Conservation (phyloP, 2,329 filamentous ascomycete genomes). For the Aspergillus clavatus region DNA sequence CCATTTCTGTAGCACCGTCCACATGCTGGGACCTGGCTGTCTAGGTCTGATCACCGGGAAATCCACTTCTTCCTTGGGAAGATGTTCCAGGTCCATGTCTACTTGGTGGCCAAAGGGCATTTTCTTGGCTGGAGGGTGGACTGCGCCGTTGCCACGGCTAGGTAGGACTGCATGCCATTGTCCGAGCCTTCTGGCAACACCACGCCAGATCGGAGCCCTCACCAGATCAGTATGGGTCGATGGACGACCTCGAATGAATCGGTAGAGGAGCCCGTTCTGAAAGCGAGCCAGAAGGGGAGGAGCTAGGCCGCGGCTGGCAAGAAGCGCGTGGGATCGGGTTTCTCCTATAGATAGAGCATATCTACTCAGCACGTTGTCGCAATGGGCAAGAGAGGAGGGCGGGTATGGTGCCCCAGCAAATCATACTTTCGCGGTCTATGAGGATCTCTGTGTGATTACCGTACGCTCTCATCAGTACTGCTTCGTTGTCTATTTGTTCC, state of each 20-base stretch:
- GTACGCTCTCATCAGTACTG: slow-evolving; percentile 86
- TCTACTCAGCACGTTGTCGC: slow-evolving; percentile 34
- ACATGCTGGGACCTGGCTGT: slow-evolving; percentile 77
- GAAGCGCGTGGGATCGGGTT: slow-evolving; percentile 70
- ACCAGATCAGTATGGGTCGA: slow-evolving; percentile 77
- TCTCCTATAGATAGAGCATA: slow-evolving; percentile 46
- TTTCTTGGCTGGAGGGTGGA: slow-evolving; percentile 13
- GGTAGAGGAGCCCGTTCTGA: slow-evolving; percentile 92
- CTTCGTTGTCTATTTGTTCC: slow-evolving; percentile 74
- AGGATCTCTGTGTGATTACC: slow-evolving; percentile 90
- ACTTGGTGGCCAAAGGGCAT: slow-evolving; percentile 18
- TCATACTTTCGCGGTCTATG: slow-evolving; percentile 88
- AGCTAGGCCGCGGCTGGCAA: slow-evolving; percentile 77
- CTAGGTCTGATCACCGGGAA: slow-evolving; percentile 50
- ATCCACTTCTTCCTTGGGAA: slow-evolving; percentile 12
- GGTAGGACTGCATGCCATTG: slow-evolving; percentile 83
- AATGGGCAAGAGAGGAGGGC: slow-evolving; percentile 24
- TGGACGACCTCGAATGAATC: slow-evolving; percentile 76
- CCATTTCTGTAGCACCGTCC: slow-evolving; percentile 97
- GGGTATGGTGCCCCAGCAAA: slow-evolving; percentile 8
- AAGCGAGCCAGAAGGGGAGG: slow-evolving; percentile 86
- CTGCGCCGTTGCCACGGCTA: slow-evolving; percentile 44
- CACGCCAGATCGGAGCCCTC: slow-evolving; percentile 69
- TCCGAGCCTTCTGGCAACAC: slow-evolving; percentile 76
- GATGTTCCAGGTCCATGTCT: slow-evolving; percentile 16